Conservation (phyloP, 306 rosid genomes). For the Canavalia ensiformis region DNA sequence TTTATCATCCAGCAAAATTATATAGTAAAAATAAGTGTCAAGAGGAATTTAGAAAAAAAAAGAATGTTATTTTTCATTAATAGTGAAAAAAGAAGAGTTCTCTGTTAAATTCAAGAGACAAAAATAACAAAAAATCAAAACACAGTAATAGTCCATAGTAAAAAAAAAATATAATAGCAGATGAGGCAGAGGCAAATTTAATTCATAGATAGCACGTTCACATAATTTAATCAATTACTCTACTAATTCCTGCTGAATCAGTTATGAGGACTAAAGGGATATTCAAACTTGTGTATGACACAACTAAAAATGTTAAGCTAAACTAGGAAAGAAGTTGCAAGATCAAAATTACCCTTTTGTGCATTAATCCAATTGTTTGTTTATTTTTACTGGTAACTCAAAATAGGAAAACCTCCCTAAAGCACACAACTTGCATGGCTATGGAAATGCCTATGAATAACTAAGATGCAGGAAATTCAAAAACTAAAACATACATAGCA, state of each 20-base stretch:
- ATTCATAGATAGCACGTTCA: constrained; percentile 31
- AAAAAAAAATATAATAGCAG: constrained; percentile 27
- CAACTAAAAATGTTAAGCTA: constrained; percentile 9
- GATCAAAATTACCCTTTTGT: not conserved
- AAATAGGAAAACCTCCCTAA: constrained; percentile 9
- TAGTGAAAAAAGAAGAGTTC: not conserved
- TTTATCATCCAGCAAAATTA: constrained; percentile 30
- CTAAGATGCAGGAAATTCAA: constrained; percentile 14
- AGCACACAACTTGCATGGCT: constrained; percentile 1
- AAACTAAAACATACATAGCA: not conserved
- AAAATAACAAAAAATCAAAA: not conserved
- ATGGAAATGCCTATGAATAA: constrained; percentile 21
- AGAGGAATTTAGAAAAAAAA: constrained; percentile 12
- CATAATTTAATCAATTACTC: constrained; percentile 34
- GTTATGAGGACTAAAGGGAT: constrained; percentile 9
- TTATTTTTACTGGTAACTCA: constrained; percentile 20
- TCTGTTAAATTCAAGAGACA: not conserved
- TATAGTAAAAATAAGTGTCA: constrained; percentile 18
- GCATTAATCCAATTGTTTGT: constrained; percentile 17
- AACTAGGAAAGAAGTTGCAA: constrained; percentile 22
- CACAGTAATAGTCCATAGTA: not conserved
- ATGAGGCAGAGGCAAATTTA: constrained; percentile 15
- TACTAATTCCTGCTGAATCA: constrained; percentile 32
- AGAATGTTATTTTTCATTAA: not conserved
- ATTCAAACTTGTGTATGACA: constrained; percentile 22